Percentiles rank a stretch among this genome's conserved stretches.
These are phyloP conservation scores for Sarocladium strictum DNA, from an alignment of 2,329 filamentous ascomycete genomes.

Conservation along the genomic window DNA sequence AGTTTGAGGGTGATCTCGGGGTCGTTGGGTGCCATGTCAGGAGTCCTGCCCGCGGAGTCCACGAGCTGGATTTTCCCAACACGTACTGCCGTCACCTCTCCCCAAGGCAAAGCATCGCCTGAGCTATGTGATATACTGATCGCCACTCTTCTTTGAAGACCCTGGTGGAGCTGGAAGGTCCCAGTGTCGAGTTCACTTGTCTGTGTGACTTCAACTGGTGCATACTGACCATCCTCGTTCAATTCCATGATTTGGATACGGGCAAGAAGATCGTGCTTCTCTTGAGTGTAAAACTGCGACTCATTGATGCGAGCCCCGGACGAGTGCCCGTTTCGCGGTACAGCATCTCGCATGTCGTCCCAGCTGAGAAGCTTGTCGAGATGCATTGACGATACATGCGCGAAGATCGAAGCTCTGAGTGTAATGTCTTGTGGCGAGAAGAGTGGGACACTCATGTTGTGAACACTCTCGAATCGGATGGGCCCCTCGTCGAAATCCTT, in stretches of 20 bases:
- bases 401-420: constrained; percentile 84
- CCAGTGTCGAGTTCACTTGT: constrained; percentile 78
- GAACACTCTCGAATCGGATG: constrained; percentile 92
- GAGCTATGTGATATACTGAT: constrained; percentile 89
- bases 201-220: constrained; percentile 89
- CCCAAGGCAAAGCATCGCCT: constrained; percentile 82
- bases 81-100: constrained; percentile 69
- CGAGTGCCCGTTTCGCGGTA: constrained; percentile 48
- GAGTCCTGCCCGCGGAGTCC: constrained; percentile 78
- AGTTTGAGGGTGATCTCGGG: constrained; percentile 74
- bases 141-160: constrained; percentile 80
- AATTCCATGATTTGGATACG: constrained; percentile 86
- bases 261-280: constrained; percentile 88
- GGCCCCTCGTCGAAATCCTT: constrained; percentile 88
- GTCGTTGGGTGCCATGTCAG: constrained; percentile 67
- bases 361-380: constrained; percentile 95
- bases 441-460: constrained; percentile 92
- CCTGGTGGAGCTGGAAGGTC: constrained; percentile 92
- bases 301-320: constrained; percentile 72
- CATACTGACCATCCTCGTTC: constrained; percentile 83
- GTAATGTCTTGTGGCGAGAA: constrained; percentile 64
- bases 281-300: constrained; percentile 86
- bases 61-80: constrained; percentile 79
- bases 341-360: constrained; percentile 92
- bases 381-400: constrained; percentile 86